These are phyloP conservation scores for Linum lewisii DNA, from an alignment of 345 rosid species.

Conservation along the genomic window DNA sequence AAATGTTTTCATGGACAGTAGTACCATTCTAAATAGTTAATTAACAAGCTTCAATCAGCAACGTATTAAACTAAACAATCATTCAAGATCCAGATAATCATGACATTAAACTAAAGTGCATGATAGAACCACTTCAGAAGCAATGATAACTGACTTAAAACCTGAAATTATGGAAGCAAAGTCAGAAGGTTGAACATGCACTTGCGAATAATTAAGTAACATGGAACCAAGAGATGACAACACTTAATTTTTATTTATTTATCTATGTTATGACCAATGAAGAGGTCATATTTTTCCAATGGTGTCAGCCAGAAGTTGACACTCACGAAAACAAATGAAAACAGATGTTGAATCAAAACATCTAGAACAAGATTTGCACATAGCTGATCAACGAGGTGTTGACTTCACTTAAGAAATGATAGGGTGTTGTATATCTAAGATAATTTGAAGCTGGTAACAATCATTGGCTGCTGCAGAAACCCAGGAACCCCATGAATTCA, in stretches of 20 bases:
- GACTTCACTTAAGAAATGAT: conserved; percentile 20
- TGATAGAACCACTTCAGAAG: too few species aligned
- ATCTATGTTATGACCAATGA: not conserved
- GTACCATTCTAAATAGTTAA: too few species aligned
- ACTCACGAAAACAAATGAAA: not conserved
- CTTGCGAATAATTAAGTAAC: not conserved
- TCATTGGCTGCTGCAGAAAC: conserved; percentile 64
- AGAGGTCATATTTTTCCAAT: not conserved
- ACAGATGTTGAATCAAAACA: conserved; percentile 2
- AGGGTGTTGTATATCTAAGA: not conserved
- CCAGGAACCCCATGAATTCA: conserved; percentile 83
- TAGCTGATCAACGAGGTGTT: conserved; percentile 50
- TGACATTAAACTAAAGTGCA: too few species aligned
- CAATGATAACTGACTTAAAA: too few species aligned
- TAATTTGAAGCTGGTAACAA: conserved; percentile 10
- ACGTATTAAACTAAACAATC: too few species aligned
- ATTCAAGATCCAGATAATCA: too few species aligned
- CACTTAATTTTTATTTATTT: not conserved
- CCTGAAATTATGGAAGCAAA: too few species aligned
- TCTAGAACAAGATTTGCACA: not conserved
- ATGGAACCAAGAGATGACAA: not conserved
- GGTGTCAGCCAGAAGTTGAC: conserved; percentile 28
- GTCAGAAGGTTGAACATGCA: too few species aligned
- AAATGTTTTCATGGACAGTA: not conserved
- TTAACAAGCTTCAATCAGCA: too few species aligned